Evolutionary conservation across 352 stramenopile species (phyloP).

Genomic region (Peronosclerospora sorghi): DNA sequence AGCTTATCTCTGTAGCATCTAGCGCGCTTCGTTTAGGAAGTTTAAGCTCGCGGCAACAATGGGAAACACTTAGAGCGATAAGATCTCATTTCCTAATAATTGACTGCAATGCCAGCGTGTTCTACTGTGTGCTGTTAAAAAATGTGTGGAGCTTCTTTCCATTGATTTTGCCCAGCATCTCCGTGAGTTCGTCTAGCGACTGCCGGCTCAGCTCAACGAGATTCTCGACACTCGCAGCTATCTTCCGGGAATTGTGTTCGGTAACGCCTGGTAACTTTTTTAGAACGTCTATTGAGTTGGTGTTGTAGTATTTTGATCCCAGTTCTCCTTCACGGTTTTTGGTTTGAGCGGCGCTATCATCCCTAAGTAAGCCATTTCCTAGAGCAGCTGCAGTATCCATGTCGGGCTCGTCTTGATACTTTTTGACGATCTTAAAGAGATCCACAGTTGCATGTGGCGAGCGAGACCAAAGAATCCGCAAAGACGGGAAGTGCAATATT

Average conservation of each 20-base stretch:
- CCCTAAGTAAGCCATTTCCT: conserved; percentile 30
- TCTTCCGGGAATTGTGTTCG: conserved; percentile 83
- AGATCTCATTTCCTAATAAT: too few relatives aligned
- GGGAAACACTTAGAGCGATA: neutral
- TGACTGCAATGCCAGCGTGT: too few relatives aligned
- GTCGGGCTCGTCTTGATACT: conserved; percentile 76
- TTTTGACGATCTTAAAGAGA: conserved; percentile 75
- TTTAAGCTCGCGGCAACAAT: conserved; percentile 12
- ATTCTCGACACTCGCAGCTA: conserved; percentile 57
- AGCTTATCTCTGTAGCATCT: conserved; percentile 2
- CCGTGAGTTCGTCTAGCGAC: conserved; percentile 46
- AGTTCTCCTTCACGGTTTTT: conserved; percentile 20
- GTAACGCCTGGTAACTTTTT: conserved; percentile 94
- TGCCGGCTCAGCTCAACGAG: conserved; percentile 68
- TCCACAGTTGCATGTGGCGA: conserved; percentile 86
- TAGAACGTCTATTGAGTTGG: conserved; percentile 89
- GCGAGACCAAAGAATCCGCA: conserved; percentile 93
- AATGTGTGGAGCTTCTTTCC: conserved; percentile 76
- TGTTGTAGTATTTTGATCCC: conserved; percentile 73
- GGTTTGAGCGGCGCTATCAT: conserved; percentile 10
- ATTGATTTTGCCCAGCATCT: conserved; percentile 59
- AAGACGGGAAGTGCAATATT: conserved; percentile 88
- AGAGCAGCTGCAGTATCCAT: conserved; percentile 57
- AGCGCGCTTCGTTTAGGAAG: conserved; percentile 1
- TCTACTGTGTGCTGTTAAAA: conserved; percentile 55